Evolutionary conservation across 108 stramenopile species (phyloP).

Genomic region (Fistulifera pelliculosa): DNA sequence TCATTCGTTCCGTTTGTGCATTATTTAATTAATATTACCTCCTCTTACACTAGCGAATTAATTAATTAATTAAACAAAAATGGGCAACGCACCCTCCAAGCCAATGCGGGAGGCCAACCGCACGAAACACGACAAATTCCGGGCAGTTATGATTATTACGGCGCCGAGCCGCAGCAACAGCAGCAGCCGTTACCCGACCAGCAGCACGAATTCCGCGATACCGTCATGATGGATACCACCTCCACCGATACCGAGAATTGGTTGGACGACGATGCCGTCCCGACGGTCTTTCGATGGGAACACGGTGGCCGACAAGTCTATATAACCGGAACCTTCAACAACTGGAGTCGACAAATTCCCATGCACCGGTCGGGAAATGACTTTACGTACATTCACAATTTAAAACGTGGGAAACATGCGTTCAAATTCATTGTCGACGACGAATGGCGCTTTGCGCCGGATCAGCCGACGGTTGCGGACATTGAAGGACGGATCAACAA

Average conservation of each 20-base stretch:
- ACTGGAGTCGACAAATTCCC: constrained; percentile 96
- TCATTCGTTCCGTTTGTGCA: too few species aligned
- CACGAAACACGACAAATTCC: too few species aligned
- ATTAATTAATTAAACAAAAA: too few species aligned
- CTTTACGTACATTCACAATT: constrained; percentile 98
- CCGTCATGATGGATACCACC: not conserved
- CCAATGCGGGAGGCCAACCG: too few species aligned
- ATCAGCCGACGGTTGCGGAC: constrained; percentile 97
- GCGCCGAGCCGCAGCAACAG: constrained; percentile 13
- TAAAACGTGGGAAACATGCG: constrained; percentile 92
- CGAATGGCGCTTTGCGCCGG: constrained; percentile 94
- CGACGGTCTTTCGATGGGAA: constrained; percentile 99
- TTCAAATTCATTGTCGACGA: constrained; percentile 99
- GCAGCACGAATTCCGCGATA: not conserved
- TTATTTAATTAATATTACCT: too few species aligned
- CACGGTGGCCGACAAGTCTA: constrained; percentile 97
- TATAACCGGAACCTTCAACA: constrained; percentile 98
- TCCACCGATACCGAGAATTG: not conserved
- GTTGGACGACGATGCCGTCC: constrained; percentile 85
- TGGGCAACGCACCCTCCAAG: too few species aligned
- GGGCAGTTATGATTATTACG: too few species aligned
- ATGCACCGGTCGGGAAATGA: constrained; percentile 99
- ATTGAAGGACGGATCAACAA: constrained; percentile 98
- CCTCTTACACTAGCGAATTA: too few species aligned
- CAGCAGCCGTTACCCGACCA: constrained; percentile 12